Evolutionary conservation across 495 filamentous ascomycete species (phyloP), one percentile per base, ranked within the genome.

Genomic region (Aspergillus cristatus): DNA sequence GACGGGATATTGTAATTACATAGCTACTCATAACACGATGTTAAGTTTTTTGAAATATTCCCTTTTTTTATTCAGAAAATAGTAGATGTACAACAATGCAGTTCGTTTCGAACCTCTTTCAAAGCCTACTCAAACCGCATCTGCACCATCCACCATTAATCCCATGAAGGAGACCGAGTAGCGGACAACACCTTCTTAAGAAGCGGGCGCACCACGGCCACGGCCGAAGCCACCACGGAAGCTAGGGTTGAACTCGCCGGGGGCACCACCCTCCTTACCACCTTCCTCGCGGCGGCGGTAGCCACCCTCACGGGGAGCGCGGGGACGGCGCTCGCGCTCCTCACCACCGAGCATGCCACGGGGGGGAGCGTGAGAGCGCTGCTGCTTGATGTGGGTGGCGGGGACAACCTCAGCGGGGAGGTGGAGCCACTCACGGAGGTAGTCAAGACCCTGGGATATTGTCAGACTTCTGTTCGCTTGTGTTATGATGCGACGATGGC

Each of bases 341-440:
- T 94, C 91, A 66, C 83, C 88, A 59, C 90, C 87, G 74, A 96
- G 78, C 91, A 98, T 96, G 54, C 91, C 91, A 55, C 90, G 87
- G 51, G 91, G 91, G 58, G 93, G 93, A 65, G 87, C 88, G 67
- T 98, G 89, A 50, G 86, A 91, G 69, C 93, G 87, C 77, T 96
- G 88, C 75, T 94, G 87, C 83, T 98, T 98, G 77, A 98, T 95
- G 79, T 98, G 91, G 58, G 91, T 98, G 50, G 91, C 86, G 41
- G 91, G 91, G 53, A 98, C 91, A 64, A 98, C 95, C 79, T 98
- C 91, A 59, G 93, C 91, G 64, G 91, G 91, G 54, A 97, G 82
- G 77, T 98, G 91, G 50, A 97, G 90, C 91, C 91, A 98, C 76
- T 98, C 91, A 54, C 91, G 93, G 64, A 98, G 88, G 79, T 97